These are phyloP conservation scores for Lentinula guzmanii DNA, from an alignment of 768 basidiomycete species.

Conservation along the genomic window DNA sequence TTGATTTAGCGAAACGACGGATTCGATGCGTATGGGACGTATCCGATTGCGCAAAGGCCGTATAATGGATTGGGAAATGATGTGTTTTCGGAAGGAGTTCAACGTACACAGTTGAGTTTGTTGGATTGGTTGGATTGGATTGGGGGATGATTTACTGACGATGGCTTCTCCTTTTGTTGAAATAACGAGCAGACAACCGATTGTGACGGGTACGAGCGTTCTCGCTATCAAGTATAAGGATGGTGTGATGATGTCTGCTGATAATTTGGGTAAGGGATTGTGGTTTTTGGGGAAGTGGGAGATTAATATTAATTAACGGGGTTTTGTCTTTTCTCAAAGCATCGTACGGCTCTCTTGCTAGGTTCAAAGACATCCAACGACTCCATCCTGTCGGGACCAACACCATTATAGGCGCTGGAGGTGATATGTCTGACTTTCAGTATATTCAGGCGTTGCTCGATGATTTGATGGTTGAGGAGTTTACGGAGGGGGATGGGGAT, in stretches of 20 bases:
- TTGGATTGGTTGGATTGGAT: background rate
- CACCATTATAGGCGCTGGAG: conserved; percentile 87
- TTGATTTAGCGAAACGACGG: conserved; percentile 59
- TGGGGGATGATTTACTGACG: background rate
- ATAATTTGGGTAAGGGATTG: conserved; percentile 77
- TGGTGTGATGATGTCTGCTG: conserved; percentile 97
- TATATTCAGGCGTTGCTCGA: conserved; percentile 81
- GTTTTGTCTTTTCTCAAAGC: conserved; percentile 37
- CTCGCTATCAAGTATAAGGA: conserved; percentile 93
- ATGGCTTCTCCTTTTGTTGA: background rate
- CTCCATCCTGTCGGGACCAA: conserved; percentile 77
- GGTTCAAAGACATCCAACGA: conserved; percentile 92
- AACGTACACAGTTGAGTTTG: conserved; percentile 69
- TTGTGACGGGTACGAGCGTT: conserved; percentile 96
- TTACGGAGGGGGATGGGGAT: conserved; percentile 80
- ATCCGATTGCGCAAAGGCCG: conserved; percentile 63
- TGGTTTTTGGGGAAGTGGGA: no score
- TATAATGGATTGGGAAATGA: conserved; percentile 41
- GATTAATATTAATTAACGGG: no score
- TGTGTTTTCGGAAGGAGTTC: conserved; percentile 57
- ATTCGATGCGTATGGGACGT: conserved; percentile 71
- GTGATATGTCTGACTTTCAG: conserved; percentile 98
- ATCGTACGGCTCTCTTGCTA: conserved; percentile 94
- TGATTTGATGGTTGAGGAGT: conserved; percentile 71
- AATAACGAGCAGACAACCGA: conserved; percentile 59